Evolutionary conservation across 179 eudicot species (phyloP), one percentile per base, ranked within the genome.

Genomic region (Beta macrorhiza): DNA sequence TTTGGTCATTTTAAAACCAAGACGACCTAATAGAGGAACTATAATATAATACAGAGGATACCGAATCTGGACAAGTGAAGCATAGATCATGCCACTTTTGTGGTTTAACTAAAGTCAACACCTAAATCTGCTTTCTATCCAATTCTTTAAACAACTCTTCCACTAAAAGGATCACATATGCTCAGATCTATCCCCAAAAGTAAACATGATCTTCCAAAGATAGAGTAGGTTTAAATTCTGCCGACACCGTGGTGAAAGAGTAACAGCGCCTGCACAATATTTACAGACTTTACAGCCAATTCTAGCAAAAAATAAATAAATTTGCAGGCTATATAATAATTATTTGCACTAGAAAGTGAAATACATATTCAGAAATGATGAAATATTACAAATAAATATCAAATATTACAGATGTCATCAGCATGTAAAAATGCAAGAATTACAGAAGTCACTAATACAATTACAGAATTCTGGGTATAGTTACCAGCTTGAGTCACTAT

Each of bases 401-500:
- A 75, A 74, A 45, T 19, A 37, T 61, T 32, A 74, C 56, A 29
- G 12, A 61, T 44, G 37, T 74, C 25, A 74, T 81, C 22, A 58
- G 56, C 62, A 85, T 17, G 72, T 78, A 53, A 53, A 56, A 55
- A 79, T 67, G 76, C 76, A 29, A 42, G 52, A 42, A 74, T 57
- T 79, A 85, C 83, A 76, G 37, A 71, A 79, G 72, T 42, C 65
- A 42, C 67, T 77, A 67, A 56, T 78, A 79, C 63, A 55, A 20
- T 12, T 82, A 82, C 77, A 75, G 72, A 57, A 82, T 75, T 75
- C 79, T 68, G 29, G 45, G 47, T 68, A 45, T 20, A 71, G 32
- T 29, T 29, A 85, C 80, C 83, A 79, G 81, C 49, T 77, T 72
- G 81, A 67, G 77, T 49, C 82, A 68, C 79, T 78, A 85, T 82